Evolutionary conservation across 2,329 filamentous ascomycete species (phyloP), one percentile per base, ranked within the genome.

Genomic region (Fusarium sp.): DNA sequence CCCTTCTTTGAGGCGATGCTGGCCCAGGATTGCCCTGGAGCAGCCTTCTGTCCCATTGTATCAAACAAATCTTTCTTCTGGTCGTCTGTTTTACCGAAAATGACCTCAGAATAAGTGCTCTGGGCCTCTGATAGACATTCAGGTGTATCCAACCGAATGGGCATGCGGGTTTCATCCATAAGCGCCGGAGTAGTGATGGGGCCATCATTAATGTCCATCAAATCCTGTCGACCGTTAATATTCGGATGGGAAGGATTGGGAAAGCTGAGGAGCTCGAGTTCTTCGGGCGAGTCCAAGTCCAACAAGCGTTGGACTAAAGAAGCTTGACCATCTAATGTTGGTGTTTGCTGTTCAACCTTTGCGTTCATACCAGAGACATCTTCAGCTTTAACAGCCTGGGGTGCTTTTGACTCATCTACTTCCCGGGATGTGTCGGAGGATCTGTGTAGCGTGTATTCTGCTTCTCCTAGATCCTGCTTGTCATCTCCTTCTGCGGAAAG

Each of bases 41-140:
- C 41, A 15, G 66, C 66, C 35, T 68, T 54, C 44, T 79, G 77
- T 11, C 50, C 50, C 76, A 79, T 77, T 7, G 74, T 77, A 17
- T 56, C 35, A 27, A 60, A 70, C 7, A 73, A 13, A 7, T 59
- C 41, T 33, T 50, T 77, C 15, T 48, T 41, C 3, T 30, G 49
- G 6, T 66, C 63, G 4, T 50, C 50, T 15, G 14, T 26, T 32
- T 71, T 69, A 17, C 63, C 46, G 35, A 77, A 75, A 7, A 45
- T 17, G n/a, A 63, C 48, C 13, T 56, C 54, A 6, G 69, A 23
- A 38, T 60, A 46, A 30, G 56, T 27, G 26, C 23, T 17, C 14
- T 42, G n/a, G 10, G 10, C 14, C 6, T 37, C 18, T 6, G 13
- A 27, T 11, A 5, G 20, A 35, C 14, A 33, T 23, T 38, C 14